These are phyloP conservation scores for Phytopythium delawarense DNA, from an alignment of 352 stramenopile species.

Conservation along the genomic window DNA sequence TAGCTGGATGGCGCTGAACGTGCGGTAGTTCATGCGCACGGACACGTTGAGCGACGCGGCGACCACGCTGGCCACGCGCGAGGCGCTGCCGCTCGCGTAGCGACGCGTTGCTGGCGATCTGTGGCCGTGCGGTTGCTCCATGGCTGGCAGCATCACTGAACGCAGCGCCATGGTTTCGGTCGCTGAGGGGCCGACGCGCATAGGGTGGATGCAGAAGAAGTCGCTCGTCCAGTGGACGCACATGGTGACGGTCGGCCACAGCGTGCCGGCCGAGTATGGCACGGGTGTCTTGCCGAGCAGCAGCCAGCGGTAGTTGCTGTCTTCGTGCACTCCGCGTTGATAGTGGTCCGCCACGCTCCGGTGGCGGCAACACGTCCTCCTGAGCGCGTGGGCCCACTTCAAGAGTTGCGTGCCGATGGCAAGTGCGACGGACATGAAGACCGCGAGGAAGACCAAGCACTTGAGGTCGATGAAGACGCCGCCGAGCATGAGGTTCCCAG, in stretches of 20 bases:
- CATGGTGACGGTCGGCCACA: conserved; percentile 11
- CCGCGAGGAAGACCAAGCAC: conserved; percentile 20
- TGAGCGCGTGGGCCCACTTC: neutral
- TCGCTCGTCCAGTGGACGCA: conserved; percentile 14
- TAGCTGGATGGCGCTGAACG: conserved; percentile 19
- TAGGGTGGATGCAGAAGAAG: conserved; percentile 10
- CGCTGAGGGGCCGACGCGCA: neutral
- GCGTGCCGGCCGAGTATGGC: conserved; percentile 11
- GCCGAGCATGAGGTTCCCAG: conserved; percentile 14
- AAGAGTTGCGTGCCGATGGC: neutral
- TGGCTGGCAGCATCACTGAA: neutral
- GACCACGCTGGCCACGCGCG: neutral
- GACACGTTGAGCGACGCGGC: neutral
- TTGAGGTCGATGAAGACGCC: conserved; percentile 30
- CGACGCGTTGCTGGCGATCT: neutral
- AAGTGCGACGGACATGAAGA: conserved; percentile 4
- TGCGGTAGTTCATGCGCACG: conserved; percentile 1
- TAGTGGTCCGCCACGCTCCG: neutral
- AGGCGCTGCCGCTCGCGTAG: too few relatives aligned
- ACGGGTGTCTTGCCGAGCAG: conserved; percentile 8
- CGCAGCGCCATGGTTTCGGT: neutral
- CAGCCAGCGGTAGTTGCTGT: neutral
- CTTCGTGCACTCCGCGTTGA: neutral
- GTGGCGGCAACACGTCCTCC: neutral
- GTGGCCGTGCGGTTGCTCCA: neutral